phyloP scores from a whole-genome alignment of 2,329 filamentous ascomycete genomes.

The Trichoderma koningii region DNA sequence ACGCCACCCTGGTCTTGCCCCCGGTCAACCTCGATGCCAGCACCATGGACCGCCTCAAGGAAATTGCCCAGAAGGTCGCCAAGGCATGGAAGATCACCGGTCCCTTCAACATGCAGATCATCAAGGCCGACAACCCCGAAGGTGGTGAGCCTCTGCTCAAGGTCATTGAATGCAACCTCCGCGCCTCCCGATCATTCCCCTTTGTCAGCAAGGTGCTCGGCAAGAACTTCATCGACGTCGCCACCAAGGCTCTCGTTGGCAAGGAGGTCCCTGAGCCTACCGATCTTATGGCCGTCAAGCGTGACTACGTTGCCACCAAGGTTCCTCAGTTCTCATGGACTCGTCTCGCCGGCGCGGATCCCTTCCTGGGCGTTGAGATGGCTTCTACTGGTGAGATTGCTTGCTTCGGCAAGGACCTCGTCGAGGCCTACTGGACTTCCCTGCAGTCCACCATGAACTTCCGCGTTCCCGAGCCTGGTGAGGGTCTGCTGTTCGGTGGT shows the following conservation, averaged over 20 bases:
- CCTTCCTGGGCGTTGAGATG: slow-evolving; percentile 98
- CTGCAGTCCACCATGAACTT: slow-evolving; percentile 99
- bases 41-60: slow-evolving; percentile 86
- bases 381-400: slow-evolving; percentile 95
- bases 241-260: slow-evolving; percentile 87
- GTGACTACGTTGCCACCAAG: slow-evolving; percentile 94
- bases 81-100: slow-evolving; percentile 97
- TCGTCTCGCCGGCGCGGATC: slow-evolving; percentile 92
- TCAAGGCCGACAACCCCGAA: slow-evolving; percentile 80
- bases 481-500: slow-evolving; percentile 93
- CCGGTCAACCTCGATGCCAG: slow-evolving; percentile 75
- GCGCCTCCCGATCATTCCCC: slow-evolving; percentile 95
- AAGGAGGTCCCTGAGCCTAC: slow-evolving; percentile 79
- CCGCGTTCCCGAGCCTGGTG: slow-evolving; percentile 89
- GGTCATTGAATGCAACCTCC: slow-evolving; percentile 98
- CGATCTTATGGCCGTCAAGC: slow-evolving; percentile 86
- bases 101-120: slow-evolving; percentile 99
- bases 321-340: slow-evolving; percentile 99
- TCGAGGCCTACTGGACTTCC: slow-evolving; percentile 97
- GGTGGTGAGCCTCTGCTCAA: slow-evolving; percentile 78
- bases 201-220: slow-evolving; percentile 97
- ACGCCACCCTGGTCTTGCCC: slow-evolving; percentile 91
- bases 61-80: slow-evolving; percentile 93
- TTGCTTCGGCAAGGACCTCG: slow-evolving; percentile 93
- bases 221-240: slow-evolving; percentile 94